phyloP scores from a whole-genome alignment of 805 yeast genomes.

The Schwanniomyces polymorphus region DNA sequence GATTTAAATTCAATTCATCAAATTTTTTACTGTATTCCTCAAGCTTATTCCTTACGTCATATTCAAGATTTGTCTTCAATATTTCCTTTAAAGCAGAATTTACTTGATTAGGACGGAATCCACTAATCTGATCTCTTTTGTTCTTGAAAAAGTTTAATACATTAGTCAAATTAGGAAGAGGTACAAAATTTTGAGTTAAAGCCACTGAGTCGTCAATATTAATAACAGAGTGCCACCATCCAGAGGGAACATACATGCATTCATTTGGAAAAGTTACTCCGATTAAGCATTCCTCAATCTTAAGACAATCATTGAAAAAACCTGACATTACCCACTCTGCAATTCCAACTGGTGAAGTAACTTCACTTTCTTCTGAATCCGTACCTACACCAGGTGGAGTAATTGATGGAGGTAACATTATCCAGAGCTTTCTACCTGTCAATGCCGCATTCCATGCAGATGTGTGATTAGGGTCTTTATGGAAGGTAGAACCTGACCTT shows the following conservation, averaged over 20 bases:
- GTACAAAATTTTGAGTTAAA: constrained; percentile 86
- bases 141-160: constrained; percentile 68
- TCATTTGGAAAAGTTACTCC: constrained; percentile 82
- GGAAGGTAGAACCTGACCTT: constrained; percentile 86
- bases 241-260: constrained; percentile 87
- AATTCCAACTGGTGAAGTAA: constrained; percentile 86
- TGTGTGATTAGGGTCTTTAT: constrained; percentile 89
- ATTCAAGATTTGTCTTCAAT: background rate
- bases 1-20: constrained; percentile 19
- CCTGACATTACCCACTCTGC: constrained; percentile 91
- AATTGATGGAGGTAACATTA: constrained; percentile 77
- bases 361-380: constrained; percentile 77
- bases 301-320: constrained; percentile 68
- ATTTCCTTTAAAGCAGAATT: constrained; percentile 22
- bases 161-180: constrained; percentile 56
- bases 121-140: constrained; percentile 73
- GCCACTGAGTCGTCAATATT: constrained; percentile 83
- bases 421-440: constrained; percentile 78
- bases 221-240: constrained; percentile 97
- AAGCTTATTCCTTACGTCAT: constrained; percentile 17
- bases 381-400: constrained; percentile 87
- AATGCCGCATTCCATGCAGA: constrained; percentile 88
- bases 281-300: constrained; percentile 57
- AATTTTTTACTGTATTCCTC: constrained; percentile 24
- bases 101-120: constrained; percentile 64